phyloP scores from a whole-genome alignment of 2,329 filamentous ascomycete species.

The Plectosphaerella plurivora region DNA sequence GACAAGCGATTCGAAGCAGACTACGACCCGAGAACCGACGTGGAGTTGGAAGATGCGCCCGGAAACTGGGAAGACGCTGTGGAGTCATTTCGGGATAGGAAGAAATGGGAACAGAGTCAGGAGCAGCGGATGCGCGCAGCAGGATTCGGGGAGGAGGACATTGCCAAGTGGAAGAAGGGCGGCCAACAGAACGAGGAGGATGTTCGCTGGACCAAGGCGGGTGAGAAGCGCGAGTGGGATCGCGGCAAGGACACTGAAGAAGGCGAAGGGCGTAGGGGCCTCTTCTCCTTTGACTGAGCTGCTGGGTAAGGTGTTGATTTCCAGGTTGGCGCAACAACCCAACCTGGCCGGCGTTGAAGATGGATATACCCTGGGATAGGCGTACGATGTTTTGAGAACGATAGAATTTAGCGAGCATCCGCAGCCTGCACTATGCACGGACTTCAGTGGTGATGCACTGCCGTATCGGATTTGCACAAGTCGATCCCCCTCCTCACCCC shows the following conservation, averaged over 20 bases:
- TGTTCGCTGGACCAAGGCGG: constrained; percentile 67
- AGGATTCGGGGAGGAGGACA: constrained; percentile 72
- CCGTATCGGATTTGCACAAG: too few species aligned
- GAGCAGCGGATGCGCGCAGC: constrained; percentile 71
- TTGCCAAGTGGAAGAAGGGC: constrained; percentile 66
- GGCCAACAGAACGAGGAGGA: constrained; percentile 55
- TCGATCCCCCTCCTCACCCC: too few species aligned
- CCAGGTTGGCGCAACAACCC: background rate
- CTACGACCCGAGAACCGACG: constrained; percentile 55
- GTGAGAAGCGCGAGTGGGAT: constrained; percentile 62
- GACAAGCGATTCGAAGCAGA: constrained; percentile 73
- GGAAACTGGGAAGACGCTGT: constrained; percentile 74
- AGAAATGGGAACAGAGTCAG: constrained; percentile 70
- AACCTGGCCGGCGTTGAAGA: background rate
- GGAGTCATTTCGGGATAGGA: constrained; percentile 74
- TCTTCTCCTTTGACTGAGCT: constrained; percentile 10
- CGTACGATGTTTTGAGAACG: too few species aligned
- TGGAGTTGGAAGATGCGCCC: constrained; percentile 43
- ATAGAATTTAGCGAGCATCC: too few species aligned
- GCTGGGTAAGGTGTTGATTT: background rate
- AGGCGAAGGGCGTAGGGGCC: constrained; percentile 4
- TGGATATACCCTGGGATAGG: background rate
- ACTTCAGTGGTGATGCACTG: too few species aligned
- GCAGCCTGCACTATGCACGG: too few species aligned
- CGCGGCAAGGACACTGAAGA: constrained; percentile 47